A percentile compares a stretch with the other conserved stretches of the same genome.
Conservation (phyloP, 2,329 filamentous ascomycete genomes). For the Cladobotryum mycophilum region DNA sequence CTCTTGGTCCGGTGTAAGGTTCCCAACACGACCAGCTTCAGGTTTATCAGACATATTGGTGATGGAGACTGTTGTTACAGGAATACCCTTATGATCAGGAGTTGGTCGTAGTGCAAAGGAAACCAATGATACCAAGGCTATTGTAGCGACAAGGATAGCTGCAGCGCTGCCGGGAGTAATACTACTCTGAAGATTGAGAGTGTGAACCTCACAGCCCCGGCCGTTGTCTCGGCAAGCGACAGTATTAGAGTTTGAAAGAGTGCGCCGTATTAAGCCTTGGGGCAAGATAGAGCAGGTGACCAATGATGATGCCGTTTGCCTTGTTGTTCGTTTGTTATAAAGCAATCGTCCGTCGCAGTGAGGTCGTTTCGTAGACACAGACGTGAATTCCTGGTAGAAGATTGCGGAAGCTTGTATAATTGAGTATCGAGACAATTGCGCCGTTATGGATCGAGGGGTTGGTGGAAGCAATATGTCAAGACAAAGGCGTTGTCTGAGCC, state of each 20-base stretch:
- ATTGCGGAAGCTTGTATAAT: neutral
- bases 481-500: slow-evolving; percentile 2
- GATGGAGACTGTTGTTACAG: neutral
- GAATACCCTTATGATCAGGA: neutral
- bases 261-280: too few species aligned
- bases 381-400: neutral
- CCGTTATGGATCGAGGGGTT: neutral
- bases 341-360: too few species aligned
- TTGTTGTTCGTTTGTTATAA: too few species aligned
- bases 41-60: slow-evolving; percentile 19
- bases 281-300: neutral
- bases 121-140: neutral
- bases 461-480: neutral
- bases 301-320: neutral
- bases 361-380: too few species aligned
- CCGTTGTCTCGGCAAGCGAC: neutral
- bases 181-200: slow-evolving; percentile 2
- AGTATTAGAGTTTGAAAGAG: too few species aligned
- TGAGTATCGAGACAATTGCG: neutral
- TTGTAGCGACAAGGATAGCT: slow-evolving; percentile 1
- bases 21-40: slow-evolving; percentile 71
- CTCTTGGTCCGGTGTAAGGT: slow-evolving; percentile 83
- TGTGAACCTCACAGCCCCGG: neutral
- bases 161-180: neutral
- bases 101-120: neutral